phyloP scores from a whole-genome alignment of 2,329 filamentous ascomycete genomes.

The Fusarium equiseti region DNA sequence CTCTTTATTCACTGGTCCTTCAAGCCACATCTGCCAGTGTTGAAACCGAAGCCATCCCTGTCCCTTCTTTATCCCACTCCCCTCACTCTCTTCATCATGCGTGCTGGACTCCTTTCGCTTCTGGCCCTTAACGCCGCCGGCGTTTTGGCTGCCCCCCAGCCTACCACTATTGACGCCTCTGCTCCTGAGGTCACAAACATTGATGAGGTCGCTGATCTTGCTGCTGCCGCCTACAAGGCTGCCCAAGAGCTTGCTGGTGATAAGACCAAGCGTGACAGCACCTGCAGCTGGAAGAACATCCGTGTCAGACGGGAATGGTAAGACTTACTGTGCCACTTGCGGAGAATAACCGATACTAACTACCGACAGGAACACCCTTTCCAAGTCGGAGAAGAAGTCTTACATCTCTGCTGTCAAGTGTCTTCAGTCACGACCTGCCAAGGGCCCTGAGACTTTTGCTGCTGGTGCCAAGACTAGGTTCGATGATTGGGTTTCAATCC shows the following conservation, averaged over 20 bases:
- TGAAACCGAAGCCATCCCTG: conserved; percentile 21
- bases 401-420: conserved; percentile 62
- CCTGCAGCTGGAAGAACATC: conserved; percentile 48
- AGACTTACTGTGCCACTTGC: neutral
- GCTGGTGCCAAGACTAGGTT: conserved; percentile 60
- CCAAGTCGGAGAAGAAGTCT: conserved; percentile 45
- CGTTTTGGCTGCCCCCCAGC: conserved; percentile 37
- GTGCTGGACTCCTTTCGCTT: conserved; percentile 35
- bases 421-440: conserved; percentile 54
- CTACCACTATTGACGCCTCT: conserved; percentile 19
- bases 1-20: conserved; percentile 13
- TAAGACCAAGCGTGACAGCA: conserved; percentile 41
- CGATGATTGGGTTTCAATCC: conserved; percentile 64
- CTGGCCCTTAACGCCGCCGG: conserved; percentile 43
- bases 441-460: conserved; percentile 50
- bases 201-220: conserved; percentile 40
- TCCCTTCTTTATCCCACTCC: neutral
- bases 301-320: conserved; percentile 51
- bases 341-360: neutral
- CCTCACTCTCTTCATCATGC: conserved; percentile 30
- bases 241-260: conserved; percentile 38
- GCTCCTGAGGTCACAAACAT: conserved; percentile 40
- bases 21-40: conserved; percentile 11
- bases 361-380: conserved; percentile 40
- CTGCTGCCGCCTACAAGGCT: conserved; percentile 41